Conservation (phyloP, 1,139 yeast genomes). For the Lizanozyma gosingica region DNA sequence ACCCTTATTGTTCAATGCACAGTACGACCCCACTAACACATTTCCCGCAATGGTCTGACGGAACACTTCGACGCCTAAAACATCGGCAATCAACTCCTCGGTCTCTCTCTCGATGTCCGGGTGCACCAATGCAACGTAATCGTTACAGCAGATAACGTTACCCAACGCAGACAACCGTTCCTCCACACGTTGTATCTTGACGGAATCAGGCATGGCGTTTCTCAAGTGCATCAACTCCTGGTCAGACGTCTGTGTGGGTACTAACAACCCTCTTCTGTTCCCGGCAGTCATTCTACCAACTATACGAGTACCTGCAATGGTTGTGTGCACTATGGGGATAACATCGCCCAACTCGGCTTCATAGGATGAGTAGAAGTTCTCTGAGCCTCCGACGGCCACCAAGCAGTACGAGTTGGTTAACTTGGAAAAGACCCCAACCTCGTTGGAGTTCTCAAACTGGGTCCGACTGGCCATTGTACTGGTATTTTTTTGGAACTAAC, state of each 20-base stretch:
- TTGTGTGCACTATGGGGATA: constrained; percentile 92
- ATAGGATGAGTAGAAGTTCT: constrained; percentile 94
- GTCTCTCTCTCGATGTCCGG: constrained; percentile 99
- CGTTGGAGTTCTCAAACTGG: constrained; percentile 93
- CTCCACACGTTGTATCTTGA: constrained; percentile 95
- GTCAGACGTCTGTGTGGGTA: constrained; percentile 98
- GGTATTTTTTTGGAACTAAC: too few relatives aligned
- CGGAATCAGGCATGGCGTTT: constrained; percentile 94
- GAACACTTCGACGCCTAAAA: constrained; percentile 98
- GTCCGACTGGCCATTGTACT: constrained; percentile 43
- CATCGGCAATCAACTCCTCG: constrained; percentile 97
- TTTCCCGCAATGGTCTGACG: constrained; percentile 98
- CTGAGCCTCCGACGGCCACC: constrained; percentile 97
- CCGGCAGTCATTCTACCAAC: constrained; percentile 99
- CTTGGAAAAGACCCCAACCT: constrained; percentile 96
- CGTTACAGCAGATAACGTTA: constrained; percentile 97
- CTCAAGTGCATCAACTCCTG: constrained; percentile 97
- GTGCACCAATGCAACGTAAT: constrained; percentile 96
- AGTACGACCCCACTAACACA: constrained; percentile 94
- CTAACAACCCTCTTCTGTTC: constrained; percentile 92
- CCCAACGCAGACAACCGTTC: constrained; percentile 96
- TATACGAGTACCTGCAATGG: constrained; percentile 96
- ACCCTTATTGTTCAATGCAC: constrained; percentile 93
- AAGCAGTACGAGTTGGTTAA: constrained; percentile 93
- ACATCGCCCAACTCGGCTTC: constrained; percentile 97